Evolutionary conservation across 2,329 filamentous ascomycete species (phyloP).

Genomic region (Hypoxylon sp.): DNA sequence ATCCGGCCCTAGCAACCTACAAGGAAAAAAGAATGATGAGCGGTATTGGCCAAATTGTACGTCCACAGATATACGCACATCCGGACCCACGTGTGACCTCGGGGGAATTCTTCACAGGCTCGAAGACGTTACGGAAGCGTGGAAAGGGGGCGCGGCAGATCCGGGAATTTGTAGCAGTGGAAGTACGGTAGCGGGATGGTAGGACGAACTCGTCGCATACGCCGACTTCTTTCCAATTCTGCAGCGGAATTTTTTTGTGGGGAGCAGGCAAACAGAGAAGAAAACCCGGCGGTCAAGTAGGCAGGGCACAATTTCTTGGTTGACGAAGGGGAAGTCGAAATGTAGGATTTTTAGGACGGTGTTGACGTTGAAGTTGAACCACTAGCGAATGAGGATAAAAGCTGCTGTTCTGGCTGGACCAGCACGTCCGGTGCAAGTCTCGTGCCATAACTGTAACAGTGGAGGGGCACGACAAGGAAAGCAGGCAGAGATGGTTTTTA

Average conservation of each 20-base stretch:
- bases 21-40: constrained; percentile 42
- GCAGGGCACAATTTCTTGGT: constrained; percentile 26
- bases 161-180: constrained; percentile 39
- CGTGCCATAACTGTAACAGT: constrained; percentile 46
- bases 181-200: constrained; percentile 31
- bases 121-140: constrained; percentile 38
- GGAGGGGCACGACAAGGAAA: constrained; percentile 42
- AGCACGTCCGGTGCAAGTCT: constrained; percentile 46
- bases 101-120: constrained; percentile 35
- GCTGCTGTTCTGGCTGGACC: constrained; percentile 45
- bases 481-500: constrained; percentile 46
- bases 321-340: constrained; percentile 26
- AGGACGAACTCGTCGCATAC: constrained; percentile 41
- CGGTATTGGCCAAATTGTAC: constrained; percentile 42
- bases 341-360: constrained; percentile 23
- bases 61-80: constrained; percentile 39
- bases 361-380: constrained; percentile 40
- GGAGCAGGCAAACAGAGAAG: constrained; percentile 27
- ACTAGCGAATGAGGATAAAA: constrained; percentile 33
- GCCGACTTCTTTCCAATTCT: constrained; percentile 38
- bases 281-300: constrained; percentile 35
- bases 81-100: constrained; percentile 41
- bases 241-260: constrained; percentile 41
- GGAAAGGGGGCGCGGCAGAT: constrained; percentile 39
- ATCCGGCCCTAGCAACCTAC: constrained; percentile 42